Percentiles rank a stretch among this genome's conserved stretches.
Conservation (phyloP, 2,329 filamentous ascomycete species). For the Microdochium trichocladiopsis region DNA sequence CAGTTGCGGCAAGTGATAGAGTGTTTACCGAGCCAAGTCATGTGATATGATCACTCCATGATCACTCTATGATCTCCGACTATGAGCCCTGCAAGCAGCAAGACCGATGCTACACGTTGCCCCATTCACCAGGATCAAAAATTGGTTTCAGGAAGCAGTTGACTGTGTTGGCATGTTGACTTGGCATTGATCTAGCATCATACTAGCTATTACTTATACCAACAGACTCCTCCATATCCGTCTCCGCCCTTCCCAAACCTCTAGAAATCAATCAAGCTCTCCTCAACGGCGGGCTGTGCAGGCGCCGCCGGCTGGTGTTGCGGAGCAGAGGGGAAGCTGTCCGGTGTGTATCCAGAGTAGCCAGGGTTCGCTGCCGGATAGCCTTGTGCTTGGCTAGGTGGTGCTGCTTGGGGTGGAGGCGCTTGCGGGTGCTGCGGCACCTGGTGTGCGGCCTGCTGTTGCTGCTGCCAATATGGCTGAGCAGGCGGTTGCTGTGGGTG, state of each 20-base stretch:
- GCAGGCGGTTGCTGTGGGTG: constrained; percentile 18
- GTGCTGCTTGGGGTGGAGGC: constrained; percentile 18
- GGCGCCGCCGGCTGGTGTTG: constrained; percentile 53
- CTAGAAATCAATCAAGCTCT: constrained; percentile 73
- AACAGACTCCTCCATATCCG: too few species aligned
- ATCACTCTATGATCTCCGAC: too few species aligned
- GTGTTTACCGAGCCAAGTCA: too few species aligned
- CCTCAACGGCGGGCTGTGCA: constrained; percentile 56
- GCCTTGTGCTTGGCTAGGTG: constrained; percentile 29
- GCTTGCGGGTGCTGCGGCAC: constrained; percentile 39
- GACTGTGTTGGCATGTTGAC: too few species aligned
- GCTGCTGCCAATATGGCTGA: constrained; percentile 21
- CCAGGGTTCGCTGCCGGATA: constrained; percentile 23
- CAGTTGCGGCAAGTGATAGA: too few species aligned
- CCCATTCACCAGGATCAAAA: too few species aligned
- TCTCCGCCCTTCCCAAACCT: neutral
- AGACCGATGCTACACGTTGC: too few species aligned
- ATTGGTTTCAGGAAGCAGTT: too few species aligned
- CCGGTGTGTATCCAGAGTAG: constrained; percentile 47
- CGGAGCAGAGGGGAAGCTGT: constrained; percentile 59
- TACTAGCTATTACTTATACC: too few species aligned
- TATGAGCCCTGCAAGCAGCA: too few species aligned
- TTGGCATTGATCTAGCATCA: too few species aligned
- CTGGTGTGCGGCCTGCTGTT: constrained; percentile 39
- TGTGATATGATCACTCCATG: too few species aligned